A percentile compares a stretch with the other conserved stretches of the same genome.
Evolutionary conservation across 1,139 yeast species (phyloP).

Genomic region (Nakaseomyces glabratus): DNA sequence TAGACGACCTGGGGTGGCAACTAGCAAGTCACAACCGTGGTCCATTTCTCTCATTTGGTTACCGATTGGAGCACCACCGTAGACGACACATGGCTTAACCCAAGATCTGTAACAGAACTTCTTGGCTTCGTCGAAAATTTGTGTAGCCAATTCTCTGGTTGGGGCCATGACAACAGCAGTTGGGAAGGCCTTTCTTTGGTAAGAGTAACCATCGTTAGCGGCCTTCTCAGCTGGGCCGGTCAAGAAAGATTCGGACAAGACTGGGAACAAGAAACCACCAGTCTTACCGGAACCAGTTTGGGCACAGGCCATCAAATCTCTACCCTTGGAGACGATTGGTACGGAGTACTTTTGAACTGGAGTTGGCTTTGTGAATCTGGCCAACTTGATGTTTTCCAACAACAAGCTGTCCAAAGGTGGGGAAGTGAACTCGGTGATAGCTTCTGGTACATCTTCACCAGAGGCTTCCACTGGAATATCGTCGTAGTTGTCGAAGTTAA

Average conservation of each 20-base stretch:
- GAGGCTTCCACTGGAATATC: slow-evolving; percentile 98
- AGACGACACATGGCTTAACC: slow-evolving; percentile 94
- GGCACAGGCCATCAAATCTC: slow-evolving; percentile 99
- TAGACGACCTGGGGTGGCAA: slow-evolving; percentile 98
- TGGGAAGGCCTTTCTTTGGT: slow-evolving; percentile 79
- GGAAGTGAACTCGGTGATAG: slow-evolving; percentile 75
- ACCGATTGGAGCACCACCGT: slow-evolving; percentile 96
- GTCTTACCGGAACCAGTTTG: slow-evolving; percentile 99
- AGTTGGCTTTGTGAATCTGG: slow-evolving; percentile 91
- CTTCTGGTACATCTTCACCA: slow-evolving; percentile 92
- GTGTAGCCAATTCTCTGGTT: slow-evolving; percentile 96
- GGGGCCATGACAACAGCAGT: slow-evolving; percentile 95
- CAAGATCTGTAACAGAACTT: slow-evolving; percentile 97
- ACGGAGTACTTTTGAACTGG: slow-evolving; percentile 98
- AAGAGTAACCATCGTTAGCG: slow-evolving; percentile 38
- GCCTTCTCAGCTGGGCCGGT: slow-evolving; percentile 75
- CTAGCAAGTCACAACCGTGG: slow-evolving; percentile 90
- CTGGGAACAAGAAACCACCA: slow-evolving; percentile 99
- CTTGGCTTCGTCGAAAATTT: slow-evolving; percentile 90
- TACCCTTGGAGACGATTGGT: slow-evolving; percentile 89
- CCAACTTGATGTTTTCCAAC: slow-evolving; percentile 76
- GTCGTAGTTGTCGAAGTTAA: slow-evolving; percentile 95
- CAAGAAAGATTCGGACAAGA: slow-evolving; percentile 80
- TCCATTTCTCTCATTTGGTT: slow-evolving; percentile 81
- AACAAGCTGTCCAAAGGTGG: slow-evolving; percentile 88